Evolutionary conservation across 2,329 filamentous ascomycete genomes (phyloP), one percentile per base, ranked within the genome.

Genomic region (Xylaria sp.): DNA sequence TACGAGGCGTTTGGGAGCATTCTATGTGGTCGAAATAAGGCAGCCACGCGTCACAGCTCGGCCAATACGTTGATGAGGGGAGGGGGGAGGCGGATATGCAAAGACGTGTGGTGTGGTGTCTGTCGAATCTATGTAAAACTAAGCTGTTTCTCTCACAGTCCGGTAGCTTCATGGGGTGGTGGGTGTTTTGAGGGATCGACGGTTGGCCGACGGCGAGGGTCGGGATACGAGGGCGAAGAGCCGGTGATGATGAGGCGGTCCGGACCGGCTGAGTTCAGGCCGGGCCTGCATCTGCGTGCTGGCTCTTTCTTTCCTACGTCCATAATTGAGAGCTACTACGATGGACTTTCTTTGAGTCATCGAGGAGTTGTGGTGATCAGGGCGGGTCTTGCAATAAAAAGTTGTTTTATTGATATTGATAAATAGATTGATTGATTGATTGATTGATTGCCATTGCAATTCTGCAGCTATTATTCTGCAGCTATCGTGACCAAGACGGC

Each of bases 111-210:
- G 63, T 67, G 69, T 63, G 56, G 64, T 65, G 70, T 71, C 71
- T 72, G 60, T 73, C 69, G 60, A 73, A 74, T 70, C 63, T 71
- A 67, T 76, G 74, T 76, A 75, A 76, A 76, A 75, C 63, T 75
- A 75, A 65, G 68, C 18, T 61, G 52, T 43, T 73, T 69, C 53
- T 69, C 53, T 67, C 66, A 28, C 64, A 62, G 66, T 65, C 71
- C 30, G 66, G 53, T 68, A 69, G 67, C 66, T 60, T 67, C 57
- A 60, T 50, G 28, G 48, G 10, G 30, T 39, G 53, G 20, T 23
- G 28, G 12, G 45, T 63, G 15, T 53, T 48, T 63, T 60, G 60
- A 61, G 39, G 39, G 36, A 30, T 58, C 36, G 55, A 61, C 50
- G 56, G 60, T 28, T 20, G 45, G 23, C 45, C 30, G 63, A 62